These are phyloP conservation scores for Cercospora nicotianae DNA, from an alignment of 2,329 filamentous ascomycete species.

Conservation along the genomic window DNA sequence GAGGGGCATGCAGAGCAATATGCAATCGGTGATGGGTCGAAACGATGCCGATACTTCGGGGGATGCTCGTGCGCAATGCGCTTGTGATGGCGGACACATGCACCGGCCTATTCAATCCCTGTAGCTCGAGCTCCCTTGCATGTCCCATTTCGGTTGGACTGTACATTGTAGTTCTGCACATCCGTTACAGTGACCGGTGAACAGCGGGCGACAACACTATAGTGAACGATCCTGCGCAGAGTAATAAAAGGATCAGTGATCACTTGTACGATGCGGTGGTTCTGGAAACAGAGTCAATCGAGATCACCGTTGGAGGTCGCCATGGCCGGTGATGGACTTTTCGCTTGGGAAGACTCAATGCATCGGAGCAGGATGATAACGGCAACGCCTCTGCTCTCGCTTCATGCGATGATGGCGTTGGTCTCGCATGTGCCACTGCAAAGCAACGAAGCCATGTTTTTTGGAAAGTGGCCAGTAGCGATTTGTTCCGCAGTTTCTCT, in stretches of 20 bases:
- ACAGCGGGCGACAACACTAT: background rate
- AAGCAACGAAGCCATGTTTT: background rate
- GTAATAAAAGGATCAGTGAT: background rate
- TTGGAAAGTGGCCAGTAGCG: background rate
- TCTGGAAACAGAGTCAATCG: background rate
- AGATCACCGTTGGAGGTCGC: too few species aligned
- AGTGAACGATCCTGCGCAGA: background rate
- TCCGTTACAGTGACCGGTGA: background rate
- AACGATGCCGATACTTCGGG: constrained; percentile 2
- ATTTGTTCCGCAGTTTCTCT: background rate
- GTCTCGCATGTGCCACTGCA: background rate
- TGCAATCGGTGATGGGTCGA: background rate
- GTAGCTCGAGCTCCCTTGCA: background rate
- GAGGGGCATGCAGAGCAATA: constrained; percentile 2
- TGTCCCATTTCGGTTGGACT: background rate
- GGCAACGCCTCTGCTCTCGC: background rate
- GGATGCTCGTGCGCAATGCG: background rate
- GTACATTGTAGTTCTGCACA: background rate
- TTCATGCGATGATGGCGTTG: background rate
- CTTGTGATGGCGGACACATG: background rate
- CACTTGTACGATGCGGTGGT: background rate
- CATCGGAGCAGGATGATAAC: background rate
- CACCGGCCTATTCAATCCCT: background rate
- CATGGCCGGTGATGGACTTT: background rate
- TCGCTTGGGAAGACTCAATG: background rate